Conservation (phyloP, 2,329 filamentous ascomycete genomes). For the Cordyceps javanica region DNA sequence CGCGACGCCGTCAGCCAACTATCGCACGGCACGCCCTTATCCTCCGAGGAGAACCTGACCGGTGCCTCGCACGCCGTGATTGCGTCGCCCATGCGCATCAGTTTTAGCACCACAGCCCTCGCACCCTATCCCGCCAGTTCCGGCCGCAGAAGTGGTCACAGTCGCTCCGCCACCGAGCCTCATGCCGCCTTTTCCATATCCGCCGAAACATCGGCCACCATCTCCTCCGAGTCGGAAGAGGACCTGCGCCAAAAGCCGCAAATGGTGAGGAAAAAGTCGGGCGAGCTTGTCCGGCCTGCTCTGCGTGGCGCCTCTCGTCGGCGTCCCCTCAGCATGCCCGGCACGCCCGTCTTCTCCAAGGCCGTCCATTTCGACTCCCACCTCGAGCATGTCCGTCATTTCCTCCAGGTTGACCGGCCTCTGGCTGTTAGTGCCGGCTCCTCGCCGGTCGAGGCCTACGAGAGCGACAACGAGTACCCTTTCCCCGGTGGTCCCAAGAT, state of each 20-base stretch:
- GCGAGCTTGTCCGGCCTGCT: slow-evolving; percentile 89
- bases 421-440: slow-evolving; percentile 94
- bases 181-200: slow-evolving; percentile 41
- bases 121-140: slow-evolving; percentile 31
- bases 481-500: slow-evolving; percentile 53
- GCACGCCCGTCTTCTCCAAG: slow-evolving; percentile 91
- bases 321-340: slow-evolving; percentile 92
- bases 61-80: slow-evolving; percentile 14
- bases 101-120: slow-evolving; percentile 42
- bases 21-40: slow-evolving; percentile 34
- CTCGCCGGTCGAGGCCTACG: slow-evolving; percentile 82
- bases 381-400: slow-evolving; percentile 92
- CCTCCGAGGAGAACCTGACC: slow-evolving; percentile 53
- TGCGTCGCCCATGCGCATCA: slow-evolving; percentile 33
- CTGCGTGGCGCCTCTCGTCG: slow-evolving; percentile 72
- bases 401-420: slow-evolving; percentile 86
- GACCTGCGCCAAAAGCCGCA: slow-evolving; percentile 64
- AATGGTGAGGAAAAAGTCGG: slow-evolving; percentile 97
- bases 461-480: slow-evolving; percentile 84
- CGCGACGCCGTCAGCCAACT: slow-evolving; percentile 80
- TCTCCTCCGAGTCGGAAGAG: slow-evolving; percentile 57
- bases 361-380: slow-evolving; percentile 98
- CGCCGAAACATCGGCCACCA: slow-evolving; percentile 42
- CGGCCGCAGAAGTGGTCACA: slow-evolving; percentile 40
- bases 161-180: slow-evolving; percentile 49